Conservation (phyloP, 108 stramenopile species). For the Skeletonema marinoi region DNA sequence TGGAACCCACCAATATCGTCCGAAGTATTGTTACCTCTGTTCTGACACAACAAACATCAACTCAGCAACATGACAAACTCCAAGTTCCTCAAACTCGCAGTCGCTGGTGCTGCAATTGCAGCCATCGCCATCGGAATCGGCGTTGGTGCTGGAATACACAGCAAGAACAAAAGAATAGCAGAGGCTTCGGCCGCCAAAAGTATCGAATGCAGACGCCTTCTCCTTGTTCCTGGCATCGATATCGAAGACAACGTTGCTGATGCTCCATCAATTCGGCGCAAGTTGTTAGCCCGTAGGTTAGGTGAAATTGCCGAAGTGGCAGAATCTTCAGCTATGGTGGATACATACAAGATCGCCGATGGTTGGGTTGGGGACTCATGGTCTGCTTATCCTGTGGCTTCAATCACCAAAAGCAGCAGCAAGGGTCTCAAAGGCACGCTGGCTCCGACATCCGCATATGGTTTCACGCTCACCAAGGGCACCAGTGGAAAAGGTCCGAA, state of each 20-base stretch:
- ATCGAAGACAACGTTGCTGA: background rate
- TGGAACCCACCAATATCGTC: too few species aligned
- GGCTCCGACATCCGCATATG: too few species aligned
- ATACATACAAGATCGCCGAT: background rate
- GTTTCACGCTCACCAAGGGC: background rate
- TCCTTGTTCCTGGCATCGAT: background rate
- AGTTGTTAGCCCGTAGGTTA: background rate
- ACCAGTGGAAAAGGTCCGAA: background rate
- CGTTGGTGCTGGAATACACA: background rate
- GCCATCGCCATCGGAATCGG: background rate
- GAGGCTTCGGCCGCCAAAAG: background rate
- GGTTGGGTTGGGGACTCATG: background rate
- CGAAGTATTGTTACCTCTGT: background rate
- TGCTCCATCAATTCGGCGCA: background rate
- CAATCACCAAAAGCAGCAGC: background rate
- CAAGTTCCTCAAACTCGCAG: background rate
- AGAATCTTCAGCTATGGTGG: background rate
- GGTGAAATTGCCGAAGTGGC: background rate
- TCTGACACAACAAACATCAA: background rate
- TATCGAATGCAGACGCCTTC: background rate
- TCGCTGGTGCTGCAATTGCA: background rate
- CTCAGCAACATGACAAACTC: background rate
- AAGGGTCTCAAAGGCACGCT: too few species aligned
- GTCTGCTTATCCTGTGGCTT: background rate
- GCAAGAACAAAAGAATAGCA: background rate